Evolutionary conservation across 306 rosid genomes (phyloP).

Genomic region (Trifolium pratense): DNA sequence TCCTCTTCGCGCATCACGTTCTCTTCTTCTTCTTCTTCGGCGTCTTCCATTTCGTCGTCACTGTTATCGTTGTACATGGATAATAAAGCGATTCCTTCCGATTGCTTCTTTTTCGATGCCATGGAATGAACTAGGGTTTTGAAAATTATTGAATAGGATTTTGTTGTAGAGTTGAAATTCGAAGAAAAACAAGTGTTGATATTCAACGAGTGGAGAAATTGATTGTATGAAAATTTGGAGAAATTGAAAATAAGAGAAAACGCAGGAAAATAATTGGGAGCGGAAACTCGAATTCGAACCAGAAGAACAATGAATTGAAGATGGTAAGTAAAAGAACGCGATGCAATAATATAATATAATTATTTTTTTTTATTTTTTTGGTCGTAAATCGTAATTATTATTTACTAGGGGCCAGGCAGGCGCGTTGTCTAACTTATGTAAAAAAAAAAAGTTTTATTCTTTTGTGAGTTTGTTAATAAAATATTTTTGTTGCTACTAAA

Average conservation of each 20-base stretch:
- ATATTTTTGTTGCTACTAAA: no score
- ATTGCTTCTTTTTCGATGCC: slow-evolving; percentile 75
- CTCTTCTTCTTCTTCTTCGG: slow-evolving; percentile 53
- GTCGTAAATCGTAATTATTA: no score
- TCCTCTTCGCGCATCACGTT: neutral
- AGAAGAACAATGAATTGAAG: neutral
- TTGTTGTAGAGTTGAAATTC: neutral
- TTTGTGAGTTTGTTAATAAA: no score
- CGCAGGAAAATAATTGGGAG: neutral
- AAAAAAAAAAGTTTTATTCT: no score
- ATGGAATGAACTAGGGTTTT: slow-evolving; percentile 52
- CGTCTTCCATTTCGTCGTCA: slow-evolving; percentile 76
- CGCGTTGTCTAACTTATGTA: no score
- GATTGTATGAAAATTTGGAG: neutral
- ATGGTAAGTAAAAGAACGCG: neutral
- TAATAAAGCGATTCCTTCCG: slow-evolving; percentile 77
- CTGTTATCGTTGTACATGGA: slow-evolving; percentile 81
- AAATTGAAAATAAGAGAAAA: neutral
- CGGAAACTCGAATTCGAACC: neutral
- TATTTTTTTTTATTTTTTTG: no score
- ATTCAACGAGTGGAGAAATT: neutral
- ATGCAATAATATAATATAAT: no score
- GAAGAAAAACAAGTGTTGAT: neutral
- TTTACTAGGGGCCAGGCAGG: no score
- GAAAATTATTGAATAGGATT: neutral